Percentiles rank a stretch among this genome's conserved stretches.
Conservation (phyloP, 129 eudicot species). For the Saussurea involucrata region DNA sequence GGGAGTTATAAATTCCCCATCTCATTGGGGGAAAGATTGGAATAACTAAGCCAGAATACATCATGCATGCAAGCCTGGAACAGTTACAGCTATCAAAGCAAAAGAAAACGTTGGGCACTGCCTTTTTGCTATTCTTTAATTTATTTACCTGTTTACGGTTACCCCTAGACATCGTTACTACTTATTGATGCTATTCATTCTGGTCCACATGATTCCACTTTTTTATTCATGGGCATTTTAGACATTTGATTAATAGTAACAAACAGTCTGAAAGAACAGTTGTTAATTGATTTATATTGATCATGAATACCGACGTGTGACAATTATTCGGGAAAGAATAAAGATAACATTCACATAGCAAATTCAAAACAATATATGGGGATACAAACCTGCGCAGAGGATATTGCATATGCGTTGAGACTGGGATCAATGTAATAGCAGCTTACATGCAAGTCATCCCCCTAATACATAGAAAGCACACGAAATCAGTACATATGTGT, state of each 20-base stretch:
- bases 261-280: neutral
- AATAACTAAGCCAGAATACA: neutral
- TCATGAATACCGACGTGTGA: neutral
- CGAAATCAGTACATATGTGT: neutral
- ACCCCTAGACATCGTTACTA: neutral
- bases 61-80: neutral
- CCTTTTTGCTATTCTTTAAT: neutral
- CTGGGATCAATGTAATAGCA: conserved; percentile 85
- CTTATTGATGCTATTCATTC: neutral
- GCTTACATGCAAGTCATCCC: conserved; percentile 85
- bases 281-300: neutral
- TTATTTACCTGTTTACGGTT: neutral
- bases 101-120: neutral
- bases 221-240: neutral
- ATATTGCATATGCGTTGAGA: conserved; percentile 81
- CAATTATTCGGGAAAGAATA: neutral
- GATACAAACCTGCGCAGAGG: conserved; percentile 83
- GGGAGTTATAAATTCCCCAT: no score
- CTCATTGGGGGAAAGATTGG: no score
- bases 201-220: neutral
- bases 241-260: neutral
- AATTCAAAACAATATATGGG: conserved; percentile 1
- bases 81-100: neutral
- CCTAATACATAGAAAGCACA: conserved; percentile 39
- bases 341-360: neutral